Percentiles rank a stretch among this genome's conserved stretches.
phyloP scores from a whole-genome alignment of 257 asterid genomes.

The Verbascum thapsus region DNA sequence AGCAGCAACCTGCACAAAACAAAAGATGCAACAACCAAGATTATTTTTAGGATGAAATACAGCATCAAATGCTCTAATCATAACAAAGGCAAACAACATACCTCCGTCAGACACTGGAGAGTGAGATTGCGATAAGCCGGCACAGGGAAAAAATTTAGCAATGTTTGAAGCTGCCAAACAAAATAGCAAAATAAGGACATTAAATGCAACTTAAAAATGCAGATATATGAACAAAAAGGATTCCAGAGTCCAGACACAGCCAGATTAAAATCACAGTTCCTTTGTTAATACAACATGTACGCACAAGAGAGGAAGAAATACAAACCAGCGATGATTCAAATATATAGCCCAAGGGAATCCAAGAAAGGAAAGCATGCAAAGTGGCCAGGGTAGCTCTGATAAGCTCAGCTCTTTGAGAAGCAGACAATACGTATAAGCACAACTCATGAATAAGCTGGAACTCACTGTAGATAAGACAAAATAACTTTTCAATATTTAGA shows the following conservation, averaged over 20 bases:
- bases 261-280: constrained; percentile 9
- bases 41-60: neutral
- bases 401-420: constrained; percentile 94
- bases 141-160: constrained; percentile 69
- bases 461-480: constrained; percentile 59
- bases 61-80: constrained; percentile 7
- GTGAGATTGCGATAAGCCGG: constrained; percentile 92
- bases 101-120: constrained; percentile 96
- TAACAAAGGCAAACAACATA: constrained; percentile 28
- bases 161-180: constrained; percentile 78
- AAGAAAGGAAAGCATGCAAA: constrained; percentile 92
- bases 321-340: constrained; percentile 97
- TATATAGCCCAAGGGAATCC: constrained; percentile 98
- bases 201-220: constrained; percentile 16
- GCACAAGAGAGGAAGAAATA: constrained; percentile 32
- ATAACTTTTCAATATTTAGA: constrained; percentile 8
- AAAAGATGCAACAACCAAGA: constrained; percentile 20
- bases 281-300: constrained; percentile 27
- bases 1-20: constrained; percentile 76
- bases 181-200: constrained; percentile 22
- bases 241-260: neutral
- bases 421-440: constrained; percentile 87
- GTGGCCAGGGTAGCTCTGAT: constrained; percentile 93
- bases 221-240: no score
- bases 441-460: constrained; percentile 96